Base-by-base conservation (phyloP, 140 eudicot genomes). In the Cichorium intybus region DNA sequence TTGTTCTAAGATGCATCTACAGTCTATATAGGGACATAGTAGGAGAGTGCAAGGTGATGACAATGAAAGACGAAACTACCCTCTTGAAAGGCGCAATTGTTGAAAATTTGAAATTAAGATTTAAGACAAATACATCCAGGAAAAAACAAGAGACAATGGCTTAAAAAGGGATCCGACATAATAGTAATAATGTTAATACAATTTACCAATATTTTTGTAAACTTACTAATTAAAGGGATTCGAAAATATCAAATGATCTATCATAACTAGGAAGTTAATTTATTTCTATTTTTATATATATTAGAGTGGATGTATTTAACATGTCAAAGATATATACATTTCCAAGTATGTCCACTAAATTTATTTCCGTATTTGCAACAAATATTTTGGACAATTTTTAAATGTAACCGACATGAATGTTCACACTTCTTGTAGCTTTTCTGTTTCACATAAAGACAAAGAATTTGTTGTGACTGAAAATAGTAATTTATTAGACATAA, bases 51-150 rank as follows among this genome's bases (percentile, higher is more conserved):
- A 66, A 66, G 62, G 72, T 52, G 72, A 10, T 52, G 16, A 9
- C 37, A 4, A 0, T 66, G 15, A 66, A 66, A 66, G 62, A 66
- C 62, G 37, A 66, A 66, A 52, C 24, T 66, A 35, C 15, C 72
- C 72, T 52, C 4, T n/a, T 33, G 41, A 65, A 65, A 31, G 62
- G 71, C 60, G 71, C 60, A 33, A 48, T 28, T 20, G 2, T 50
- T 29, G 41, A 49, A 12, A 0, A 10, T 48, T 63, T 27, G 12
- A 47, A 47, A 47, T 17, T 6, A 17, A 27, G 28, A 7, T 20
- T 17, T 6, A 17, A 27, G 28, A 7, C 29, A 63, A 27, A 17
- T 47, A 28, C 33, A 1, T 5, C 33, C 6, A 27, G 15, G 8
- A 47, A 47, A 47, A 6, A n/a, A n/a, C n/a, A n/a, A n/a, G n/a